Percentiles rank a stretch among this genome's conserved stretches.
Conservation (phyloP, 345 rosid species). For the Brassica rapa region DNA sequence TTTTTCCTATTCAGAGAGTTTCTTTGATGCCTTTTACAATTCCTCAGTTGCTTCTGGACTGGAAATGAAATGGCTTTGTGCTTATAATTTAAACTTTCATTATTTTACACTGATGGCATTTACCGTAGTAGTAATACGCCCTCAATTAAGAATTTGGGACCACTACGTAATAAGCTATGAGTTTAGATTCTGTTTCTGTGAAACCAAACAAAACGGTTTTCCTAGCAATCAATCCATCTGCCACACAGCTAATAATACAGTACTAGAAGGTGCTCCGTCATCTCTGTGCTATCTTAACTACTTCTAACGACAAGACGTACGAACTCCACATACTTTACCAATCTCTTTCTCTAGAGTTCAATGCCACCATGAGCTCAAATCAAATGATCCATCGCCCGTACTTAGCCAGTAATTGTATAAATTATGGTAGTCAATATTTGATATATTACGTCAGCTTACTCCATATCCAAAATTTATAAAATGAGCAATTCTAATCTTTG, state of each 20-base stretch:
- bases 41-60: background rate
- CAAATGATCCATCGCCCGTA: background rate
- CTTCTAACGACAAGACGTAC: slow-evolving; percentile 7
- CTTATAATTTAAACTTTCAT: background rate
- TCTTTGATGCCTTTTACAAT: slow-evolving; percentile 3
- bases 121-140: background rate
- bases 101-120: background rate
- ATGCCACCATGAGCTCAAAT: background rate
- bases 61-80: slow-evolving; percentile 9
- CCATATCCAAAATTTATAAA: background rate
- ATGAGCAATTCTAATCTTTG: background rate
- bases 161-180: background rate
- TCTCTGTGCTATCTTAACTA: slow-evolving; percentile 9
- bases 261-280: background rate
- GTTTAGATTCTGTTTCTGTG: background rate
- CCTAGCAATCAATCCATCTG: background rate
- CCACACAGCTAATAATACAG: background rate
- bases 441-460: background rate
- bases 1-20: slow-evolving; percentile 8
- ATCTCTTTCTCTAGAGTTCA: background rate
- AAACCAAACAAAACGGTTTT: slow-evolving; percentile 15
- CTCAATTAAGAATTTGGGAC: background rate
- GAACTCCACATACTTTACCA: background rate
- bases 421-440: background rate
- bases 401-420: background rate